A percentile compares a stretch with the other conserved stretches of the same genome.
These are phyloP conservation scores for Penicillium sp. DNA, from an alignment of 2,329 filamentous ascomycete species.

Conservation along the genomic window DNA sequence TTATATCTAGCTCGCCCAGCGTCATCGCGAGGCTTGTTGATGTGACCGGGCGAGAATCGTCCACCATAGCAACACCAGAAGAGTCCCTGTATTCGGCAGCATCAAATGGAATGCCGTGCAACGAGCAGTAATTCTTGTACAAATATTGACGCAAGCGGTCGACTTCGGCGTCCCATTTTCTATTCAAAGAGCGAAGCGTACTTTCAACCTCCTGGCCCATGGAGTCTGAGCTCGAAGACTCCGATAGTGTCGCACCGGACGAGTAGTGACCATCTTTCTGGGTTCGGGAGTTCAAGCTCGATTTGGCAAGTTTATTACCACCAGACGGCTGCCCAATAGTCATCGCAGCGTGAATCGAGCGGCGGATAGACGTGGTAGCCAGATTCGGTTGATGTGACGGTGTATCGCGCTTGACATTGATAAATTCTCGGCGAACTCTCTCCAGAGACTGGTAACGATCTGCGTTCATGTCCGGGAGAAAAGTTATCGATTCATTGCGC, in stretches of 20 bases:
- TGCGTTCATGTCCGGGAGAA: slow-evolving; percentile 60
- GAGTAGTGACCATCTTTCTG: slow-evolving; percentile 9
- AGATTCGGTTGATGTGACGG: slow-evolving; percentile 25
- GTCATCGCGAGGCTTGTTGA: slow-evolving; percentile 36
- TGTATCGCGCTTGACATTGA: slow-evolving; percentile 45
- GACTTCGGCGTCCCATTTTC: slow-evolving; percentile 45
- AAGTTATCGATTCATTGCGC: slow-evolving; percentile 59
- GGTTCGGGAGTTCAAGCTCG: slow-evolving; percentile 13
- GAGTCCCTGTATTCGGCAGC: slow-evolving; percentile 8
- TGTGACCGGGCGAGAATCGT: slow-evolving; percentile 39
- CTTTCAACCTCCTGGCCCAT: slow-evolving; percentile 38
- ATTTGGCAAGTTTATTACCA: slow-evolving; percentile 32
- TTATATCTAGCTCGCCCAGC: slow-evolving; percentile 34
- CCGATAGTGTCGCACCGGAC: slow-evolving; percentile 10
- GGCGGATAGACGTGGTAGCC: slow-evolving; percentile 38
- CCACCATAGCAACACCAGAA: slow-evolving; percentile 23
- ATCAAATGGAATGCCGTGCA: slow-evolving; percentile 28
- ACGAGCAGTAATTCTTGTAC: slow-evolving; percentile 42
- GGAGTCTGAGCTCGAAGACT: slow-evolving; percentile 21
- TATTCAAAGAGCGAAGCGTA: slow-evolving; percentile 38
- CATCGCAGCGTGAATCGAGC: slow-evolving; percentile 41
- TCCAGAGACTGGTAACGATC: slow-evolving; percentile 61
- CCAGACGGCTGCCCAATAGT: slow-evolving; percentile 26
- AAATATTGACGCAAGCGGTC: slow-evolving; percentile 42
- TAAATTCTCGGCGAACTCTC: slow-evolving; percentile 54